Evolutionary conservation across 179 eudicot genomes (phyloP), one percentile per base, ranked within the genome.

Genomic region (Silene coronaria): DNA sequence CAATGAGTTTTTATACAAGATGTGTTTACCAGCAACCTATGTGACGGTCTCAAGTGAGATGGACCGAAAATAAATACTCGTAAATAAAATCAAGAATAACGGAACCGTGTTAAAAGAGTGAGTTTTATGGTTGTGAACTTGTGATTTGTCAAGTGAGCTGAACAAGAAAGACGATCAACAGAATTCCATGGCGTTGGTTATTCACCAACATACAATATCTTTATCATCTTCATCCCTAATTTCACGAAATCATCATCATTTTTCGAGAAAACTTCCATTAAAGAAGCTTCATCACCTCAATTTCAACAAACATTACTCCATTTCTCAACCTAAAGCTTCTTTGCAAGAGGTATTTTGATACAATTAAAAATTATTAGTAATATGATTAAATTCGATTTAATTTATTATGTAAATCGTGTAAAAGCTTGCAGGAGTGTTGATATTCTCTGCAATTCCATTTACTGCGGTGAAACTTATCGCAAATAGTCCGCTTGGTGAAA

Each of bases 381-480:
- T 75, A 32, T 5, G 2, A 55, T 36, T 73, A 11, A 5, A 16
- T 24, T 70, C 75, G 30, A 17, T n/a, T 53, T 21, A 6, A 17
- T n/a, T 53, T 21, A 6, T 66, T 67, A 10, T 36, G 13, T 67
- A 19, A 3, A 66, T 30, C 5, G 5, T 30, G n/a, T n/a, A n/a
- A n/a, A 77, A 95, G 99, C 82, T 95, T 32, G 98, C 92, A 26
- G 97, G 98, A 19, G 97, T 96, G 48, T 30, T 96, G 79, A 73
- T 96, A 4, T 96, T 96, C 77, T 96, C 99, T 0, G 99, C 99
- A 59, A 75, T 96, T 75, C 99, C 99, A 2, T 96, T 96, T 89
- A 89, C 98, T 3, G 96, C 97, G 34, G 99, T 96, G 55, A 96
- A 96, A 85, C 87, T 87, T 63, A 85, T 96, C 2, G 98, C 99